These are phyloP conservation scores for Pseudopithomyces maydicus DNA, from an alignment of 2,329 filamentous ascomycete species.

Conservation along the genomic window DNA sequence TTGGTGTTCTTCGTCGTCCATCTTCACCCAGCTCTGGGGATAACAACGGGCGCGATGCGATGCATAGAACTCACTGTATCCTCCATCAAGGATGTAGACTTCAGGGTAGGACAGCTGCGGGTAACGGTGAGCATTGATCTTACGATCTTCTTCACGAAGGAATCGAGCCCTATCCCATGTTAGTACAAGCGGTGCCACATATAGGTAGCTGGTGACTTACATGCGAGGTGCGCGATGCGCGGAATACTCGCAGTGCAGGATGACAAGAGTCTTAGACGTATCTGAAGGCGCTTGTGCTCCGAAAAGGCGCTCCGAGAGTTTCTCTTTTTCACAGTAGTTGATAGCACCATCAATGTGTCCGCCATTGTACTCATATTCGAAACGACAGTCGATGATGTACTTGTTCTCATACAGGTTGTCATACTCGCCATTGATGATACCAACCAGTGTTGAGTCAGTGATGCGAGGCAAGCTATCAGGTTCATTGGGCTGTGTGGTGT, in stretches of 20 bases:
- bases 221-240: conserved; percentile 95
- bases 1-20: conserved; percentile 90
- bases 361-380: conserved; percentile 98
- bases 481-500: conserved; percentile 80
- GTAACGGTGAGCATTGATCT: conserved; percentile 82
- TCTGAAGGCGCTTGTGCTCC: conserved; percentile 60
- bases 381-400: conserved; percentile 92
- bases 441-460: conserved; percentile 76
- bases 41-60: conserved; percentile 81
- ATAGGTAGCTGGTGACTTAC: conserved; percentile 47
- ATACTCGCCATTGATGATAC: conserved; percentile 87
- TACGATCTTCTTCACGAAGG: conserved; percentile 86
- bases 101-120: conserved; percentile 93
- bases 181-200: conserved; percentile 12
- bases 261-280: conserved; percentile 78
- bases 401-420: conserved; percentile 76
- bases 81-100: conserved; percentile 94
- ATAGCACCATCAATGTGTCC: conserved; percentile 92
- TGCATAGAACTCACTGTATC: conserved; percentile 91
- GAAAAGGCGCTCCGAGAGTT: conserved; percentile 80
- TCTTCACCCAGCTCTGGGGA: conserved; percentile 95
- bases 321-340: conserved; percentile 97
- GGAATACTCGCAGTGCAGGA: conserved; percentile 99
- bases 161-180: conserved; percentile 69
- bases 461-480: conserved; percentile 90